Conservation (phyloP, 768 basidiomycete species). For the Lactarius evosmus region DNA sequence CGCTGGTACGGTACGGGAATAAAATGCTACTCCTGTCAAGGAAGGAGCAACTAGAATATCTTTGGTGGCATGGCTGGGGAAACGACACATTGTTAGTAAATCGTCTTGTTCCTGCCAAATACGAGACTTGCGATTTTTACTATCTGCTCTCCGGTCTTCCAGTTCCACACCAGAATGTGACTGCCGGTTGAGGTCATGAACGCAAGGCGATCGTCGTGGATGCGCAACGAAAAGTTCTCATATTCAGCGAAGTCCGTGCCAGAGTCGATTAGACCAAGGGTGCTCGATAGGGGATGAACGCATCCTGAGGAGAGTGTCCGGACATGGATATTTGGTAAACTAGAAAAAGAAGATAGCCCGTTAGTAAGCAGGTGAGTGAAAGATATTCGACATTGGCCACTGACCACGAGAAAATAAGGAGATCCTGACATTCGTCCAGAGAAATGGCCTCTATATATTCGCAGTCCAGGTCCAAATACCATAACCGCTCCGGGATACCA, state of each 20-base stretch:
- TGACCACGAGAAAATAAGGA: slow-evolving; percentile 4
- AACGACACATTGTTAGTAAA: neutral
- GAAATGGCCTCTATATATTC: neutral
- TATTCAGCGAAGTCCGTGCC: neutral
- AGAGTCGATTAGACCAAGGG: neutral
- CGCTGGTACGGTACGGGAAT: neutral
- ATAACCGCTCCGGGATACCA: slow-evolving; percentile 5
- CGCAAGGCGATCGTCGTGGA: slow-evolving; percentile 1
- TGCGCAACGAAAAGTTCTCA: neutral
- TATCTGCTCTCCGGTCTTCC: slow-evolving; percentile 11
- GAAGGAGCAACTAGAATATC: neutral
- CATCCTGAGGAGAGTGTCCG: slow-evolving; percentile 12
- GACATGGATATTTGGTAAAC: neutral
- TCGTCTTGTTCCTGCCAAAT: neutral
- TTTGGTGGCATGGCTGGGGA: neutral
- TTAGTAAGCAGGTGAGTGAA: neutral
- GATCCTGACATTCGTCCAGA: slow-evolving; percentile 12
- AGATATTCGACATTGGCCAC: neutral
- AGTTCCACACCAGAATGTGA: neutral
- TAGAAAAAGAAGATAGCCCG: neutral
- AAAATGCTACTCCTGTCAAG: neutral
- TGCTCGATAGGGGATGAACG: slow-evolving; percentile 4
- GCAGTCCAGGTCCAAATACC: slow-evolving; percentile 1
- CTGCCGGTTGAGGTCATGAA: neutral
- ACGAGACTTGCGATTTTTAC: neutral